Evolutionary conservation across 2,329 filamentous ascomycete genomes (phyloP).

Genomic region (Aspergillus viridinutans): DNA sequence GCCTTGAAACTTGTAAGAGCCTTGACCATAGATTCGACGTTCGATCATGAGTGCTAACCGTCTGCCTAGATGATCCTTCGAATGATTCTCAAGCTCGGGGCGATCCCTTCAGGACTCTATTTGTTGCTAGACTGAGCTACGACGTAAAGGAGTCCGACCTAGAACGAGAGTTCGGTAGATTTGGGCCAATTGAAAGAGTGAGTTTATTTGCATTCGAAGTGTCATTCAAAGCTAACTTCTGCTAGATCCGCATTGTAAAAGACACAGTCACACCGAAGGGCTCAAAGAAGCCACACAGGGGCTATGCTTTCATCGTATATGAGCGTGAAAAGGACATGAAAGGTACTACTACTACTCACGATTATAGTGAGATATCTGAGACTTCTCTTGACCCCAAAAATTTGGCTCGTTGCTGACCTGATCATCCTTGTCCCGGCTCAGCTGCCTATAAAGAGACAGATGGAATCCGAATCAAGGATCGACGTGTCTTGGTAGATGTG

Average conservation of each 20-base stretch:
- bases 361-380: slow-evolving; percentile 5
- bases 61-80: slow-evolving; percentile 64
- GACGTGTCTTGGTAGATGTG: slow-evolving; percentile 89
- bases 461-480: slow-evolving; percentile 87
- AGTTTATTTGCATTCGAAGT: slow-evolving; percentile 23
- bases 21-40: not conserved
- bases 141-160: slow-evolving; percentile 84
- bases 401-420: slow-evolving; percentile 32
- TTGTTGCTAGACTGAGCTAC: slow-evolving; percentile 86
- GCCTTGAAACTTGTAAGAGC: slow-evolving; percentile 59
- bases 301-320: slow-evolving; percentile 96
- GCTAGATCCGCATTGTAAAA: slow-evolving; percentile 78
- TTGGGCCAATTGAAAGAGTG: slow-evolving; percentile 90
- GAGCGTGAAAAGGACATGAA: slow-evolving; percentile 98
- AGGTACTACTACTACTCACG: slow-evolving; percentile 58
- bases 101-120: slow-evolving; percentile 91
- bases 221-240: slow-evolving; percentile 14
- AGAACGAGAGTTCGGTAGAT: slow-evolving; percentile 88
- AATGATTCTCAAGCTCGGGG: slow-evolving; percentile 87
- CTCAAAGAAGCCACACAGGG: slow-evolving; percentile 75
- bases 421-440: slow-evolving; percentile 48
- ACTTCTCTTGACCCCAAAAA: not conserved
- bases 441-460: slow-evolving; percentile 87
- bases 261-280: slow-evolving; percentile 66
- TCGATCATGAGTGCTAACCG: slow-evolving; percentile 4